Percentiles rank a stretch among this genome's conserved stretches.
These are phyloP conservation scores for Aspergillus aculeatinus DNA, from an alignment of 2,329 filamentous ascomycete species.

Conservation along the genomic window DNA sequence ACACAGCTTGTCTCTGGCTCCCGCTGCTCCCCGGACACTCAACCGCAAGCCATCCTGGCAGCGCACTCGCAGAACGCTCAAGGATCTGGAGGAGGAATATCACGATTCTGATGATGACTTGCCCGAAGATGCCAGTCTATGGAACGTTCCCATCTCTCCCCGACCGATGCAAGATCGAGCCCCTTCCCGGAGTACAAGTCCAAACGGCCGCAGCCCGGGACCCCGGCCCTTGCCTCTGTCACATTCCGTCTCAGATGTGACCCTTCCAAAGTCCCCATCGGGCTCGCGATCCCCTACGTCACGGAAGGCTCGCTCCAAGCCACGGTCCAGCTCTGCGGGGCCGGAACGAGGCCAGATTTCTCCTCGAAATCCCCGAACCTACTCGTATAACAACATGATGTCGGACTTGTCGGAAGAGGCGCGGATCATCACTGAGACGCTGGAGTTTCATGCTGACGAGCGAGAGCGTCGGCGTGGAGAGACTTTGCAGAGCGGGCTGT, in stretches of 20 bases:
- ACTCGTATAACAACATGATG: conserved; percentile 60
- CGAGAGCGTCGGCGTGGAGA: conserved; percentile 47
- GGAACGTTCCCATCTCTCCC: conserved; percentile 53
- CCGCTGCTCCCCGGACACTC: conserved; percentile 22
- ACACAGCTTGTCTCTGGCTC: conserved; percentile 28
- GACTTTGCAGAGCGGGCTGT: conserved; percentile 46
- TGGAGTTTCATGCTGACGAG: conserved; percentile 59
- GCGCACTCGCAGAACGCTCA: conserved; percentile 46
- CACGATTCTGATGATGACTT: conserved; percentile 53
- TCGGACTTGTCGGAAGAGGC: conserved; percentile 61
- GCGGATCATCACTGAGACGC: conserved; percentile 57
- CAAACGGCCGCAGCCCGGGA: conserved; percentile 41
- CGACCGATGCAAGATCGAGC: conserved; percentile 42
- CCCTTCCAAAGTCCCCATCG: conserved; percentile 24
- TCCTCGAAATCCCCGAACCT: conserved; percentile 48
- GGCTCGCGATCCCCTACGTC: conserved; percentile 28
- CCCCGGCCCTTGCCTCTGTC: conserved; percentile 44
- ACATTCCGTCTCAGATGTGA: conserved; percentile 35
- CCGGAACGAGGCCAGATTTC: conserved; percentile 43
- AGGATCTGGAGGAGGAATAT: conserved; percentile 51
- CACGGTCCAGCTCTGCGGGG: conserved; percentile 42
- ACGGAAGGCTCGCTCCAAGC: conserved; percentile 29
- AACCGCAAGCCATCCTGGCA: conserved; percentile 44
- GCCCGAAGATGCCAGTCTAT: conserved; percentile 51
- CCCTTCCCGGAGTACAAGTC: conserved; percentile 43